Base-by-base conservation (phyloP, 2,329 filamentous ascomycete genomes). In the Aphanocladium album region DNA sequence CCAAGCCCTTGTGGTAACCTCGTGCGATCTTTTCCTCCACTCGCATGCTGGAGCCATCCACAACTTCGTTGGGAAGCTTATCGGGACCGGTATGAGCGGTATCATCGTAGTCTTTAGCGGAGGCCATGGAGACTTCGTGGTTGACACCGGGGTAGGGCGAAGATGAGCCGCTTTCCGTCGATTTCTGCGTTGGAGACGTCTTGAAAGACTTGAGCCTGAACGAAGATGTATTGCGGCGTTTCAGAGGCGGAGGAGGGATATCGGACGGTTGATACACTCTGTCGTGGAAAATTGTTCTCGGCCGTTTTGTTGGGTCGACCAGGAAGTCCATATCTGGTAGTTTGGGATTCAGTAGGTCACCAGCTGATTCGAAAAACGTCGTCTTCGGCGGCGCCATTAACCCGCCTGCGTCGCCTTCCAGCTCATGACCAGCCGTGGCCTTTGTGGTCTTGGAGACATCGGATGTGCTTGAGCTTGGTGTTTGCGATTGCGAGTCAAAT, bases 11-110 rank as follows among this genome's bases (percentile, higher is more conserved):
- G 73, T 99, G 95, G 75, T 99, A 99, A 16, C 92, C 95, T 51
- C 95, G 85, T 1, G 95, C 95, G 66, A 99, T 99, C 76, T 97
- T 98, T 73, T 99, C 95, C 73, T 99, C 95, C 0, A 98, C 92
- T 64, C 90, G 91, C 86, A 98, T 93, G 64, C 78, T 85, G 11
- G 87, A 84, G 17, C 76, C 80, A 67, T 89, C 86, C 2, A 85
- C 71, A 0, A 73, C 64, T 52, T 77, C 73, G 8, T 70, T 65
- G 2, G 68, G 63, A 1, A 71, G 64, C 65, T 77, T 79, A 53
- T 79, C 74, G 0, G 79, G 78, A 59, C 77, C 78, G 2, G 78
- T 80, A 61, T 81, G 70, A 17, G 68, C 67, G 9, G 75, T 77
- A 64, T 85, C 81, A 56, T 85, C 81, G 61, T 83, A 83, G 65